Evolutionary conservation across 225 moss, liverwort and hornwort genomes (phyloP), one percentile per base, ranked within the genome.

Genomic region (Lunularia cruciata): DNA sequence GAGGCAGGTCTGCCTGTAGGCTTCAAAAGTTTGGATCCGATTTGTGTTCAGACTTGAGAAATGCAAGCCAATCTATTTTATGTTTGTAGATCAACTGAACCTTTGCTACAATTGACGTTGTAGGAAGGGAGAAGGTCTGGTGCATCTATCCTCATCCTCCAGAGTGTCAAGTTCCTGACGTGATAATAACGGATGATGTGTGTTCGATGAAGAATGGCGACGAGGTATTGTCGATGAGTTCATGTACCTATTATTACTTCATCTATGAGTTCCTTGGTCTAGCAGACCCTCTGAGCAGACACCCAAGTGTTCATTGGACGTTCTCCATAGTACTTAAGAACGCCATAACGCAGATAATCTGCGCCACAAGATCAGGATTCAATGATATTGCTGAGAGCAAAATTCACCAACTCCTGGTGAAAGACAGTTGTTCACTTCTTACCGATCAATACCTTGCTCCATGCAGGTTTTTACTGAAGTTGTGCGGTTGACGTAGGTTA

Each of bases 91-190:
- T 22, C 61, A 61, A 40, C 40, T 11, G 49, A 37, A 65, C 13
- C 13, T 4, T 57, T 32, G 42, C 43, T 18, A 34, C 13, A 53
- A 52, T 63, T 66, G 16, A 55, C 39, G 47, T 25, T 76, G 71
- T 74, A 92, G 95, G 88, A 57, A 83, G 82, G 71, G 77, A 90
- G 61, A 78, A 38, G 52, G 92, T 96, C 55, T 96, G 87, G 89
- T 92, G 96, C 71, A 87, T 98, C 36, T 98, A 86, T 74, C 96
- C 96, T 47, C 74, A 73, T 26, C 85, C 86, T 77, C 79, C 80
- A 56, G 89, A 92, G 49, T 80, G 75, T 51, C 74, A 67, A 22
- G 90, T 92, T 67, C 78, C 74, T 57, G 85, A 79, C 65, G 68
- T 89, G 63, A 68, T 53, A 62, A 64, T 78, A 62, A 84, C 87